A percentile compares a stretch with the other conserved stretches of the same genome.
phyloP scores from a whole-genome alignment of 345 rosid genomes.

The Carallia brachiata region DNA sequence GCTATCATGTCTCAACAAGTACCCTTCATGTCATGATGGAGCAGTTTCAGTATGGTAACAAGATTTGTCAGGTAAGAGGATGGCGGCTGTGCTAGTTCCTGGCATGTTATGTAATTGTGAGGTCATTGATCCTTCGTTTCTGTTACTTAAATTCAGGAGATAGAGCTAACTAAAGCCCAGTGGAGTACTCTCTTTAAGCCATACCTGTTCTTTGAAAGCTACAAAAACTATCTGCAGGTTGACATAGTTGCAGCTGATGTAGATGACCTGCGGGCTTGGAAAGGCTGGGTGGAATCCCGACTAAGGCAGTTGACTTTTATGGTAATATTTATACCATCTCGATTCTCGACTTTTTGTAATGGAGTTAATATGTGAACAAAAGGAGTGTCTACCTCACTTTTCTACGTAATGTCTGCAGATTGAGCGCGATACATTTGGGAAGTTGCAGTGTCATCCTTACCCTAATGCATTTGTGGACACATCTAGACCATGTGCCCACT shows the following conservation, averaged over 20 bases:
- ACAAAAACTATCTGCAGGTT: conserved; percentile 69
- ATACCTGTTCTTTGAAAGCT: conserved; percentile 61
- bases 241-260: no score
- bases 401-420: conserved; percentile 37
- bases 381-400: no score
- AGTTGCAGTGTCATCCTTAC: conserved; percentile 76
- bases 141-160: conserved; percentile 31
- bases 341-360: no score
- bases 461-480: conserved; percentile 55
- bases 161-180: conserved; percentile 53
- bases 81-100: not conserved
- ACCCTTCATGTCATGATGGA: conserved; percentile 71
- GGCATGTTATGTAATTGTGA: no score
- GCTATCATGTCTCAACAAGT: conserved; percentile 70
- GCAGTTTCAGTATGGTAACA: conserved; percentile 64
- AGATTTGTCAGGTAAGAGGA: conserved; percentile 48
- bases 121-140: not conserved
- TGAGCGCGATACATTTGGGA: conserved; percentile 68
- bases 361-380: no score
- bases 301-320: no score
- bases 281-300: no score
- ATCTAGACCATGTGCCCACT: conserved; percentile 50
- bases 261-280: no score
- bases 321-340: conserved; percentile 29
- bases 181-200: conserved; percentile 65